These are phyloP conservation scores for Aspergillus sp. DNA, from an alignment of 2,329 filamentous ascomycete genomes.

Conservation along the genomic window DNA sequence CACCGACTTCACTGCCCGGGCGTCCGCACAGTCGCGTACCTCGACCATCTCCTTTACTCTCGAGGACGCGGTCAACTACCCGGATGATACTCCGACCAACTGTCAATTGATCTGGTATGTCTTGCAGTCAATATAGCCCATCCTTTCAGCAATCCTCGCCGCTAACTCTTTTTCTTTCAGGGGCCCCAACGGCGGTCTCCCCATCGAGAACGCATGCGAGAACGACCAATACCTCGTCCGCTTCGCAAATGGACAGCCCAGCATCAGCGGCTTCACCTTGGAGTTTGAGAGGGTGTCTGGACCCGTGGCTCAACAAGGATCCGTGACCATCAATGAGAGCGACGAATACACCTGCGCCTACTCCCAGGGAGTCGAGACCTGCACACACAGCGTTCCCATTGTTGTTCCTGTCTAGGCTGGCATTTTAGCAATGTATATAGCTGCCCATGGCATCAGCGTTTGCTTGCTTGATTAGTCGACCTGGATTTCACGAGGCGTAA, in stretches of 20 bases:
- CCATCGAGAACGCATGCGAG: not conserved
- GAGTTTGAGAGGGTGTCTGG: slow-evolving; percentile 1
- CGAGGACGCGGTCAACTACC: not conserved
- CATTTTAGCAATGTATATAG: not conserved
- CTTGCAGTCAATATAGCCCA: no score
- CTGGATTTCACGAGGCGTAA: not conserved
- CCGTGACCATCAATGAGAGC: not conserved
- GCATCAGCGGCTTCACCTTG: slow-evolving; percentile 1
- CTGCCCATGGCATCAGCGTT: not conserved
- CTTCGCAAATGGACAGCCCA: not conserved
- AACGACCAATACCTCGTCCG: slow-evolving; percentile 2
- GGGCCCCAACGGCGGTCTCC: not conserved
- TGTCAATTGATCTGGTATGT: not conserved
- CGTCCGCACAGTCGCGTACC: not conserved
- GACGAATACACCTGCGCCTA: not conserved
- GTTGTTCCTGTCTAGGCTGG: not conserved
- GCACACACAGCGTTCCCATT: not conserved
- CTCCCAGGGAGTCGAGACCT: not conserved
- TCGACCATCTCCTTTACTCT: not conserved
- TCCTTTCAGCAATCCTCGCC: no score
- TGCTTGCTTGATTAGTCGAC: not conserved
- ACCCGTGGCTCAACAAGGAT: not conserved
- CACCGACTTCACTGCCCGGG: not conserved
- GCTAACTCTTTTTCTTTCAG: not conserved
- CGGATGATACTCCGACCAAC: not conserved